Evolutionary conservation across 2,329 filamentous ascomycete species (phyloP), one percentile per base, ranked within the genome.

Genomic region (Talaromyces sp.): DNA sequence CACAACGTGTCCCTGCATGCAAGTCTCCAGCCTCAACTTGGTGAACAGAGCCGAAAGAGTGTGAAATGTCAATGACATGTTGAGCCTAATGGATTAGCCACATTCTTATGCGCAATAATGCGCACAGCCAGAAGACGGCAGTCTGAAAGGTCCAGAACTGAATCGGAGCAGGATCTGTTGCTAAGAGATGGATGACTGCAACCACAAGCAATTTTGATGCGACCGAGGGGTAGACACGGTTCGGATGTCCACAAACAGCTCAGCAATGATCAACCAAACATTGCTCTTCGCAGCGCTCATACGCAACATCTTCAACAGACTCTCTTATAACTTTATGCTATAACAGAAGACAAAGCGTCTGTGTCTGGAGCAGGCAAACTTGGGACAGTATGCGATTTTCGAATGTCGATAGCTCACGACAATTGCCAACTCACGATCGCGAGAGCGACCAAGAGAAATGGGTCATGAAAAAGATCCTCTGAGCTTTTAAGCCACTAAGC

Each of bases 151-250:
- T 33, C 13, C 31, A 39, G 9, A 13, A 16, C n/a, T 13, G 31
- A 24, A 22, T 27, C 2, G 6, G 22, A 41, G 59, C 10, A 52
- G 11, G 7, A 52, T 22, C 11, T 47, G 43, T 35, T 14, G 59
- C 13, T 39, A 50, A 45, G 41, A 33, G 41, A 47, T 14, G 41
- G 39, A 47, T 37, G 27, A n/a, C 14, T 13, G 35, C 45, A 61
- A 61, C 43, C 59, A 61, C 33, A 22, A 39, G 59, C 33, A 35
- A 50, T 24, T 61, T 48, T 37, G 59, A 27, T 43, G 57, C 31
- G 31, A 50, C 35, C 59, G 47, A 37, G 59, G 47, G 59, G 52
- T 24, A 56, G 52, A 22, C 33, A 1, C 14, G 59, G 27, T 47
- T 37, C 31, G n/a, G 31, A 3, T 37, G 16, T 27, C 45, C 33